These are phyloP conservation scores for Clathrus columnatus DNA, from an alignment of 768 basidiomycete species.

Conservation along the genomic window DNA sequence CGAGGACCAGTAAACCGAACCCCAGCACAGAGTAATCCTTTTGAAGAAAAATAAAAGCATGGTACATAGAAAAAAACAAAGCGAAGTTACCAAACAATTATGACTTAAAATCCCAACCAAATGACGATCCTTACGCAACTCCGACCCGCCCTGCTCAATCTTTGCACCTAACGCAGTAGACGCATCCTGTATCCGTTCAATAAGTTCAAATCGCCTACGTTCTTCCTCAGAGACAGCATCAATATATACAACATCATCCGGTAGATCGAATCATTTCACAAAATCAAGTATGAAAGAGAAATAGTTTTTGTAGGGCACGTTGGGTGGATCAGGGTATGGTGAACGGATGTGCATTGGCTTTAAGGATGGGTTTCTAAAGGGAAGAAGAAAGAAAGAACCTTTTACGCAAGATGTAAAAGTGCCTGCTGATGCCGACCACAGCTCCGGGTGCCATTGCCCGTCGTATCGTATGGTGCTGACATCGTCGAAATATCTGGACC, in stretches of 20 bases:
- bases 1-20: conserved; percentile 38
- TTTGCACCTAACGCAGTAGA: conserved; percentile 46
- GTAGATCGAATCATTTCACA: no score
- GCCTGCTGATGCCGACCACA: no score
- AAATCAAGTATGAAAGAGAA: no score
- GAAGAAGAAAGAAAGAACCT: no score
- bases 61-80: neutral
- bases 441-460: no score
- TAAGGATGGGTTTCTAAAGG: no score
- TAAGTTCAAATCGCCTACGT: conserved; percentile 39
- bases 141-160: conserved; percentile 43
- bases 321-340: no score
- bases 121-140: conserved; percentile 44
- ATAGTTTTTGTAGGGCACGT: no score
- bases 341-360: no score
- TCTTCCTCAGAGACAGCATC: conserved; percentile 43
- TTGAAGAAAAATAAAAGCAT: neutral
- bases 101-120: conserved; percentile 63
- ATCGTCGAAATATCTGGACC: no score
- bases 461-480: no score
- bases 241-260: conserved; percentile 49
- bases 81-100: conserved; percentile 50
- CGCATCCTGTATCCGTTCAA: conserved; percentile 41
- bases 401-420: no score
- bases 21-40: conserved; percentile 50